Evolutionary conservation across 257 asterid genomes (phyloP).

Genomic region (Fraxinus anomala): DNA sequence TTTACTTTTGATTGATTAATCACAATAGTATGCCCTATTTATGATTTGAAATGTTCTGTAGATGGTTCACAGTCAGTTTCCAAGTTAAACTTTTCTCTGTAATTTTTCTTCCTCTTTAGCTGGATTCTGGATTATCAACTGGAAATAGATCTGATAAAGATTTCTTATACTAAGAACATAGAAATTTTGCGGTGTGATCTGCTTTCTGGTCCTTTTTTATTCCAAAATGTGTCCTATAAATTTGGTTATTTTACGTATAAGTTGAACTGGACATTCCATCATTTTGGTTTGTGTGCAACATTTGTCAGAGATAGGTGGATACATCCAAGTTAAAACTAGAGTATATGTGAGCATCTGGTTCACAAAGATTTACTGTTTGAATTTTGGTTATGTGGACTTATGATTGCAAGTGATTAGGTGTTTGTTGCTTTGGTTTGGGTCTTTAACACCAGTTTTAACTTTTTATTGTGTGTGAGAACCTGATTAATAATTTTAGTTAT

Average conservation of each 20-base stretch:
- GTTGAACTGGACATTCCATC: neutral
- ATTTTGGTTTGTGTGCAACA: neutral
- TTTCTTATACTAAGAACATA: neutral
- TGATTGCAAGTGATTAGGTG: neutral
- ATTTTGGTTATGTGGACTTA: neutral
- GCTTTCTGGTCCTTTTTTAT: neutral
- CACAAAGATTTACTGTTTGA: neutral
- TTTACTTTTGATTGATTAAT: slow-evolving; percentile 17
- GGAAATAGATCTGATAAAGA: neutral
- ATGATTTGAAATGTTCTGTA: neutral
- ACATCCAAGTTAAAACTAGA: neutral
- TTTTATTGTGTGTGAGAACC: neutral
- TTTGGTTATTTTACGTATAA: neutral
- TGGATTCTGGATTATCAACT: neutral
- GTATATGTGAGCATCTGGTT: neutral
- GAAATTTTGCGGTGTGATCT: slow-evolving; percentile 5
- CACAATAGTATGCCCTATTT: neutral
- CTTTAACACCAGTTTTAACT: neutral
- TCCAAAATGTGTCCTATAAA: neutral
- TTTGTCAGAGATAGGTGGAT: neutral
- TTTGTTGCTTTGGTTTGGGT: neutral
- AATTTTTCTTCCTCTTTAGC: neutral
- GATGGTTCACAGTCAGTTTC: neutral
- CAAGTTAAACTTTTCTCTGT: slow-evolving; percentile 1
- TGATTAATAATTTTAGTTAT: neutral